Conservation (phyloP, 345 rosid genomes). For the Acer negundo region DNA sequence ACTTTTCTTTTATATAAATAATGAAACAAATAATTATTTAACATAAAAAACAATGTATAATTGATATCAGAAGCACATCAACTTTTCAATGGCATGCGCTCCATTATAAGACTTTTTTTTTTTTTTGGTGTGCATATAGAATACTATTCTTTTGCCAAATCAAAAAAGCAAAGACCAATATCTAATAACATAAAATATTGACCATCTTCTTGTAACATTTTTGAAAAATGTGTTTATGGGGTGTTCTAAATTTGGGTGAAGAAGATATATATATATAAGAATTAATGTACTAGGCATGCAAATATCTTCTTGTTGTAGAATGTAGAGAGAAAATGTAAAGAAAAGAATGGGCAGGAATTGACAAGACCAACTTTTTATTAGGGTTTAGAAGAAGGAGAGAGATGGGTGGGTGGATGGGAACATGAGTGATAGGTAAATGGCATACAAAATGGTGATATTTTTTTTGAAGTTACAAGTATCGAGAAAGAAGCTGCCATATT, state of each 20-base stretch:
- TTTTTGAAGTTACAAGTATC: not conserved
- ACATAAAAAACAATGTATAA: not conserved
- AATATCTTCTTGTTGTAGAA: not conserved
- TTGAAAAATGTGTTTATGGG: not conserved
- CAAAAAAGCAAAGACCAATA: not conserved
- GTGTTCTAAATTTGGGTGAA: not conserved
- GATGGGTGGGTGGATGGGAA: not conserved
- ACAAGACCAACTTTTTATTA: not conserved
- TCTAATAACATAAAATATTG: not conserved
- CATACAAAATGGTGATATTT: slow-evolving; percentile 7
- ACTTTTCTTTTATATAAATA: not conserved
- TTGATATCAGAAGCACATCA: not conserved
- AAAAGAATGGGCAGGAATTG: not conserved
- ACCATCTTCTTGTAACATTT: not conserved
- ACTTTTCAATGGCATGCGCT: slow-evolving; percentile 20
- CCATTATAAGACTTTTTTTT: not conserved
- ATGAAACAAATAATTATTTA: not conserved
- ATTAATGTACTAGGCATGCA: not conserved
- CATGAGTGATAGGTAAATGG: not conserved
- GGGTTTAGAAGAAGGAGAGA: not conserved
- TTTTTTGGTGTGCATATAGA: not conserved
- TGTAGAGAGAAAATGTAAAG: not conserved
- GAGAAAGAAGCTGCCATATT: not conserved
- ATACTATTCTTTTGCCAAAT: not conserved
- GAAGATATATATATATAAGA: not conserved